Percentiles rank a stretch among this genome's conserved stretches.
These are phyloP conservation scores for Inga leiocalycina DNA, from an alignment of 306 rosid genomes.

Conservation along the genomic window DNA sequence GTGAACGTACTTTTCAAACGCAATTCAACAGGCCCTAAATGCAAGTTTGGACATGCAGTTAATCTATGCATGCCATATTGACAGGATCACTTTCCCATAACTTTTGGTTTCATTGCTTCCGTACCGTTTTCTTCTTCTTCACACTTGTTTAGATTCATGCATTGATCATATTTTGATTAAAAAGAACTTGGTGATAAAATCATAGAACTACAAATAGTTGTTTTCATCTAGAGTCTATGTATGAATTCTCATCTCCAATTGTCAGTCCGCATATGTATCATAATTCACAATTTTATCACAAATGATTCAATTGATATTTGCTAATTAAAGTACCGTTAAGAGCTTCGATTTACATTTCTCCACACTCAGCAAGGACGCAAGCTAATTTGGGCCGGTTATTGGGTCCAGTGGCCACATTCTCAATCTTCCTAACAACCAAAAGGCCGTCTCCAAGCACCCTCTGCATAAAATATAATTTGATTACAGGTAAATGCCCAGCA, in stretches of 20 bases:
- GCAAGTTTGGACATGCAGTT: no score
- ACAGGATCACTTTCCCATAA: background rate
- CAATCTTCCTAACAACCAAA: slow-evolving; percentile 93
- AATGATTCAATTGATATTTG: slow-evolving; percentile 15
- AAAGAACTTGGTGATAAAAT: background rate
- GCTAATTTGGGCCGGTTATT: slow-evolving; percentile 85
- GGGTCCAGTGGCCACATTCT: slow-evolving; percentile 96
- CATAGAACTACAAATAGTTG: background rate
- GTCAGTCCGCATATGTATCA: slow-evolving; percentile 10
- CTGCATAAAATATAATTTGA: slow-evolving; percentile 45
- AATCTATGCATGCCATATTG: background rate
- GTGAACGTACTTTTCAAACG: no score
- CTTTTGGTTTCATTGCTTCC: background rate
- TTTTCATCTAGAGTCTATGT: background rate
- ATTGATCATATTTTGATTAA: background rate
- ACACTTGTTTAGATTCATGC: background rate
- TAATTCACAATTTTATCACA: background rate
- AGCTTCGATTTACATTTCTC: slow-evolving; percentile 72
- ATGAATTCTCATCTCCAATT: background rate
- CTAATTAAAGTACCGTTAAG: slow-evolving; percentile 21
- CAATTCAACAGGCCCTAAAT: no score
- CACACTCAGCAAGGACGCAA: slow-evolving; percentile 87
- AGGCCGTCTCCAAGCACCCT: slow-evolving; percentile 99
- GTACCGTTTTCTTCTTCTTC: background rate
- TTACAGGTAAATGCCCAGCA: slow-evolving; percentile 18